Evolutionary conservation across 495 filamentous ascomycete genomes (phyloP), one percentile per base, ranked within the genome.

Genomic region (Neurospora discreta): DNA sequence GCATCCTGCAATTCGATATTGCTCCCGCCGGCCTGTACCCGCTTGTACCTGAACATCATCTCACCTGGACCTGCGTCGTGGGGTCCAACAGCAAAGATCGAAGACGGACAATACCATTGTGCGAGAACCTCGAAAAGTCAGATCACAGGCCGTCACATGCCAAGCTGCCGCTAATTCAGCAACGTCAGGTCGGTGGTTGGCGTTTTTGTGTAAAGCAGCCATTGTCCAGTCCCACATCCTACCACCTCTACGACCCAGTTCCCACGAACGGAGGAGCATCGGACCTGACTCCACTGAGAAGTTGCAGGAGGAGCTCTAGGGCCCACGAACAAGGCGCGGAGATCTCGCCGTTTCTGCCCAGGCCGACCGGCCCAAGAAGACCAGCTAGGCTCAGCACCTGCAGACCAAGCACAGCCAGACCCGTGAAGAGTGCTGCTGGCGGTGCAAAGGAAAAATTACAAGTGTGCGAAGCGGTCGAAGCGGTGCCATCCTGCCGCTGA

Each of bases 131-230:
- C 26, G 3, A 33, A 33, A 33, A 60, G 26, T 16, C 52, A 60
- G 15, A 60, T 33, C 52, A 60, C 46, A 58, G 46, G 46, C 46
- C 68, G 72, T 73, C 74, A 73, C 77, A 75, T 73, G 77, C 78
- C 77, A 80, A 79, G 78, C 44, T 68, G 74, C 73, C 74, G 71
- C 77, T 77, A 80, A 68, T 69, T 73, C 70, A 33, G 68, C 11
- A 30, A 20, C 46, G n/a, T 33, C 16, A 39, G 26, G 42, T 46
- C 42, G 20, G 1, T 39, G 67, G 30, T 30, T 23, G 3, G 23
- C 23, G 5, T 58, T 58, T 33, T 60, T 33, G 33, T 33, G n/a
- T n/a, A n/a, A n/a, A 60, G 26, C 52, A 7, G 11, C 52, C 26
- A 33, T 60, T 23, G 52, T 60, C 52, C 52, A 36, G 23, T 60